Percentiles rank a stretch among this genome's conserved stretches.
Evolutionary conservation across 2,329 filamentous ascomycete species (phyloP).

Genomic region (Ceratocystis smalleyi): DNA sequence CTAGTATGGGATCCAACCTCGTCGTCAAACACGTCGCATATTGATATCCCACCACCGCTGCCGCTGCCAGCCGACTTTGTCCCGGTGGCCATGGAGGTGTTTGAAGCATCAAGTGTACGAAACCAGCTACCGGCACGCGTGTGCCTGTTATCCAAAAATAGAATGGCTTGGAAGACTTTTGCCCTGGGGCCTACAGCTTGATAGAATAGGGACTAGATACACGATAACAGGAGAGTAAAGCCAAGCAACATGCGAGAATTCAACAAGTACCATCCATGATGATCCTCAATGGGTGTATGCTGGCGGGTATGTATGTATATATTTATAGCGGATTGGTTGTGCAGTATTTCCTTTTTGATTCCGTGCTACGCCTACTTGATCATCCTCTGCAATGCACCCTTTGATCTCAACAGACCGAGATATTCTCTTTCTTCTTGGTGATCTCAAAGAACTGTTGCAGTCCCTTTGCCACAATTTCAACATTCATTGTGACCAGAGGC

Average conservation of each 20-base stretch:
- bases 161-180: constrained; percentile 34
- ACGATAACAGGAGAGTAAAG: neutral
- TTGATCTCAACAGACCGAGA: neutral
- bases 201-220: neutral
- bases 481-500: constrained; percentile 74
- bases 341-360: neutral
- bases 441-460: constrained; percentile 66
- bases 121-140: constrained; percentile 35
- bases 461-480: constrained; percentile 65
- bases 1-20: constrained; percentile 7
- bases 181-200: constrained; percentile 21
- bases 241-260: neutral
- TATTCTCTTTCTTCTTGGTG: constrained; percentile 36
- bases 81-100: constrained; percentile 38
- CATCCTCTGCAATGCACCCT: neutral
- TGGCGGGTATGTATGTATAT: neutral
- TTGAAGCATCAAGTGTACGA: constrained; percentile 29
- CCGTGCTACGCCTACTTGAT: neutral
- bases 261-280: neutral
- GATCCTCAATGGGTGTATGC: neutral
- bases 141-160: constrained; percentile 35
- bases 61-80: constrained; percentile 22
- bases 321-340: neutral
- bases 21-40: neutral
- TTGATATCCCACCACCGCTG: constrained; percentile 11